Percentiles rank a stretch among this genome's conserved stretches.
These are phyloP conservation scores for Helenozyma rhizophorensis DNA, from an alignment of 805 yeast genomes.

Conservation along the genomic window DNA sequence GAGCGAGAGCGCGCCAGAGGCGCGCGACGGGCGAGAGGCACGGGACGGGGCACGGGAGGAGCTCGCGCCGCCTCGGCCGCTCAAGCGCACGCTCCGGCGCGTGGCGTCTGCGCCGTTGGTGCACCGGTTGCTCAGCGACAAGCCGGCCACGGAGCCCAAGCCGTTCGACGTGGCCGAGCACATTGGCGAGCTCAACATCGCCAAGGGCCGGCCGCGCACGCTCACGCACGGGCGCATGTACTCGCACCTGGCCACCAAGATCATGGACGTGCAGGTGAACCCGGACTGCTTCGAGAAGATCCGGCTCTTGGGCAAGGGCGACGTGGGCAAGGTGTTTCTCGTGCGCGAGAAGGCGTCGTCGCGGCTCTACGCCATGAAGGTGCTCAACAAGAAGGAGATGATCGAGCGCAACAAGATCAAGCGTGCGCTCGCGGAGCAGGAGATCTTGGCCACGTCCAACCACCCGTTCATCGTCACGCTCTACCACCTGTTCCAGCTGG, in stretches of 20 bases:
- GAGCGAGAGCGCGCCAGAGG: too few relatives aligned
- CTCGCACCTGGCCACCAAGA: slow-evolving; percentile 69
- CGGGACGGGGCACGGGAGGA: too few relatives aligned
- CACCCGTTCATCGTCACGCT: slow-evolving; percentile 97
- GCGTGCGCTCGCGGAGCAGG: slow-evolving; percentile 94
- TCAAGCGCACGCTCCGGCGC: slow-evolving; percentile 51
- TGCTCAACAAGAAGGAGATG: slow-evolving; percentile 87
- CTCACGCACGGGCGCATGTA: slow-evolving; percentile 54
- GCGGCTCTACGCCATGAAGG: slow-evolving; percentile 87
- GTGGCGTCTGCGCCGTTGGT: slow-evolving; percentile 84
- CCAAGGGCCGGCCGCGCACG: slow-evolving; percentile 34
- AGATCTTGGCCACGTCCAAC: slow-evolving; percentile 88
- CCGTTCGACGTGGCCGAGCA: slow-evolving; percentile 42
- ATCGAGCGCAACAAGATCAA: slow-evolving; percentile 91
- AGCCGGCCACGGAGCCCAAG: slow-evolving; percentile 17
- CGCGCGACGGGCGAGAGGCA: too few relatives aligned
- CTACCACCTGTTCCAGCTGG: slow-evolving; percentile 93
- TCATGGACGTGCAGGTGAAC: slow-evolving; percentile 73
- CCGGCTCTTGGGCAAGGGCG: slow-evolving; percentile 91
- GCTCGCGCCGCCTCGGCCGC: slow-evolving; percentile 9
- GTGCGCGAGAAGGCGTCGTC: slow-evolving; percentile 78
- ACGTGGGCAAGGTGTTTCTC: slow-evolving; percentile 92
- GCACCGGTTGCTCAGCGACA: slow-evolving; percentile 27
- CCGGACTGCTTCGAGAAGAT: slow-evolving; percentile 87
- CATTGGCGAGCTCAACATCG: slow-evolving; percentile 38